phyloP scores from a whole-genome alignment of 2,329 filamentous ascomycete genomes.

The Ceratocystis ficicola region DNA sequence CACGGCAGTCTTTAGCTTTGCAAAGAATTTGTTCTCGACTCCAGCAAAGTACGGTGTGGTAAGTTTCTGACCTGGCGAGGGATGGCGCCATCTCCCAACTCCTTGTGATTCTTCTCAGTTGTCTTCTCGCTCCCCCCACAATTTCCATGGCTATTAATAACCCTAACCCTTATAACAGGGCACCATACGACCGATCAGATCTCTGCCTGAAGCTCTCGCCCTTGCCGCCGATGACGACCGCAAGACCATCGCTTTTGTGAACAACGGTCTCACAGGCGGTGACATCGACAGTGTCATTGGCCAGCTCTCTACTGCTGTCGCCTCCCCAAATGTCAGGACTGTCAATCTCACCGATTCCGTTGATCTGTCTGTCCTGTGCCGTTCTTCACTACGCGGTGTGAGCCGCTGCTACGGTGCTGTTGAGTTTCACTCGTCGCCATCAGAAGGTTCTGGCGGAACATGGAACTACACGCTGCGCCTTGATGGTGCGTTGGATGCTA shows the following conservation, averaged over 20 bases:
- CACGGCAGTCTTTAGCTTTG: slow-evolving; percentile 52
- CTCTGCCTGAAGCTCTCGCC: slow-evolving; percentile 51
- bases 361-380: slow-evolving; percentile 52
- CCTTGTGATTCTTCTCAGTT: no score
- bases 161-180: slow-evolving; percentile 30
- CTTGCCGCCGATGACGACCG: slow-evolving; percentile 44
- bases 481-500: slow-evolving; percentile 53
- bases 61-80: background rate
- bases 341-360: slow-evolving; percentile 42
- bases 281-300: slow-evolving; percentile 61
- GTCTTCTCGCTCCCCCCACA: background rate
- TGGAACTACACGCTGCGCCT: slow-evolving; percentile 84
- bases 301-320: slow-evolving; percentile 46
- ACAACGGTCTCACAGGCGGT: slow-evolving; percentile 57
- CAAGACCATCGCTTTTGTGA: slow-evolving; percentile 63
- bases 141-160: background rate
- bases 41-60: slow-evolving; percentile 60
- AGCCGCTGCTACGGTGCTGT: slow-evolving; percentile 62
- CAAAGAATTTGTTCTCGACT: slow-evolving; percentile 72
- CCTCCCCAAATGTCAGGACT: slow-evolving; percentile 43
- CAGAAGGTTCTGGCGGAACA: slow-evolving; percentile 49
- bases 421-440: slow-evolving; percentile 63
- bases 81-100: no score
- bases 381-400: slow-evolving; percentile 51
- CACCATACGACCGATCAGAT: slow-evolving; percentile 45